Percentiles rank a stretch among this genome's conserved stretches.
Conservation (phyloP, 352 stramenopile genomes). For the Blastocystis sp. region DNA sequence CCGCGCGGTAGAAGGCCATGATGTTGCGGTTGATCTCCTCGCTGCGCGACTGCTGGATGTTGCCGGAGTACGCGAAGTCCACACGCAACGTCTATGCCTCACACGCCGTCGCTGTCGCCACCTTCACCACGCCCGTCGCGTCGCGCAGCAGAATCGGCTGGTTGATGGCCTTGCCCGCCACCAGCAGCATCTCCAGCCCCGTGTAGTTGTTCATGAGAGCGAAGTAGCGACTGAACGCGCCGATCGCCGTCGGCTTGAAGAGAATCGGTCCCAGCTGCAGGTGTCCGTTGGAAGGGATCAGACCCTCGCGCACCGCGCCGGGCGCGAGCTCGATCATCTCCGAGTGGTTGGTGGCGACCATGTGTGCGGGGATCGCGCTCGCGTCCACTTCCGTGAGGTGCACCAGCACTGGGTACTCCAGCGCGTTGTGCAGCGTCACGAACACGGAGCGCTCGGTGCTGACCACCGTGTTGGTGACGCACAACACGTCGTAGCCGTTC, state of each 20-base stretch:
- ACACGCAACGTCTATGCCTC: background rate
- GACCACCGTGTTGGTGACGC: slow-evolving; percentile 23
- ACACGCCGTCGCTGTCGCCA: background rate
- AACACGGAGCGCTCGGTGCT: background rate
- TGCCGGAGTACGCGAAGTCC: slow-evolving; percentile 1
- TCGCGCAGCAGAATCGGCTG: slow-evolving; percentile 50
- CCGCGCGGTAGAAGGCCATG: slow-evolving; percentile 24
- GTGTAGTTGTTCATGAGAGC: slow-evolving; percentile 68
- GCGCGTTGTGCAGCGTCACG: slow-evolving; percentile 26
- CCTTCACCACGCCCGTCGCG: background rate
- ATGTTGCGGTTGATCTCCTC: slow-evolving; percentile 33
- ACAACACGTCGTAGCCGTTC: slow-evolving; percentile 40
- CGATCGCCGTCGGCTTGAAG: slow-evolving; percentile 16
- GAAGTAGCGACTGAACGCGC: slow-evolving; percentile 53
- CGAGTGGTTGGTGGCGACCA: background rate
- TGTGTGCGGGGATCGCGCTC: background rate
- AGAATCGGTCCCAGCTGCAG: slow-evolving; percentile 6
- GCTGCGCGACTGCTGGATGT: background rate
- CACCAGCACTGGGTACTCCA: slow-evolving; percentile 46
- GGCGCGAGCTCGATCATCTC: background rate
- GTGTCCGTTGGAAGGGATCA: slow-evolving; percentile 14
- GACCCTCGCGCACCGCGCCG: background rate
- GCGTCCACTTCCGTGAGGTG: background rate
- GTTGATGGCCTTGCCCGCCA: slow-evolving; percentile 16
- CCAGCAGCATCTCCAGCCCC: slow-evolving; percentile 25